phyloP scores from a whole-genome alignment of 164 flowering plant species.

The Magnolia kwangsiensis region DNA sequence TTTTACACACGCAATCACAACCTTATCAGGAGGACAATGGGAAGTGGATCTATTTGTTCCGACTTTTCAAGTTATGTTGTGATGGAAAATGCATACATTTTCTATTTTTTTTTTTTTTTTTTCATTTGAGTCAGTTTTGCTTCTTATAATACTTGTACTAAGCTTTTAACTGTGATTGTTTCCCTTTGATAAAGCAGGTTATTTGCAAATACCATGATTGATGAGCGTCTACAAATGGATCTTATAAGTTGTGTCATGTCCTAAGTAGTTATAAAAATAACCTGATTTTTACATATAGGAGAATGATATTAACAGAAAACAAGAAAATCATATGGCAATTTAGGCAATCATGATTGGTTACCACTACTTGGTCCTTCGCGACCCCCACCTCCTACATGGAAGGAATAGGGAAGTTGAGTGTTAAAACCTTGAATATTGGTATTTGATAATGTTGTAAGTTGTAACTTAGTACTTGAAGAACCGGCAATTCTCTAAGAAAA shows the following conservation, averaged over 20 bases:
- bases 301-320: neutral
- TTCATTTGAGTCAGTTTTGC: neutral
- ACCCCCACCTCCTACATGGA: too few species aligned
- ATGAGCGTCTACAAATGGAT: constrained; percentile 68
- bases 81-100: neutral
- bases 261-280: neutral
- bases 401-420: too few species aligned
- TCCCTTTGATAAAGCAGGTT: constrained; percentile 40
- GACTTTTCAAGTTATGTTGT: too few species aligned
- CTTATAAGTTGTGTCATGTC: constrained; percentile 15
- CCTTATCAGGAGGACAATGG: too few species aligned
- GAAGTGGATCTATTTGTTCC: too few species aligned
- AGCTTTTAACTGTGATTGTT: neutral
- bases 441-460: too few species aligned
- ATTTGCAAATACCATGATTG: constrained; percentile 40
- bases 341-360: neutral
- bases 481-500: too few species aligned
- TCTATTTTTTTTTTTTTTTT: constrained; percentile 1
- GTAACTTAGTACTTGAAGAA: too few species aligned
- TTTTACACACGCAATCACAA: too few species aligned
- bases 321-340: neutral
- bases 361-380: too few species aligned
- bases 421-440: too few species aligned
- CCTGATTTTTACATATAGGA: neutral
- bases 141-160: neutral